Base-by-base conservation (phyloP, 176 grass and related monocot genomes). In the Juncus inflexus region DNA sequence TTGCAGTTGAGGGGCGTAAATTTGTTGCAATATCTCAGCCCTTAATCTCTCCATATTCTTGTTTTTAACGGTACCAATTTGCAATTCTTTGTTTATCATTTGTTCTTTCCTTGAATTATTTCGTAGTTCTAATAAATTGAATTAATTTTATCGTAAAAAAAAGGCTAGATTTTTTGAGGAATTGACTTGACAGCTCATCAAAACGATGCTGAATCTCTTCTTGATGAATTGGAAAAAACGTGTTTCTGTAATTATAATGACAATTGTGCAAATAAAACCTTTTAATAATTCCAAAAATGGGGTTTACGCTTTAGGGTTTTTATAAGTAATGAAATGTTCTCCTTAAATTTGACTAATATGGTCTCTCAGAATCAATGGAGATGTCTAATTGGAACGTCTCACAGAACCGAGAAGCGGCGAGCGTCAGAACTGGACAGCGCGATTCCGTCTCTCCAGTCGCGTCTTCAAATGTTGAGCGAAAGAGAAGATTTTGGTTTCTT, bases 111-210 rank as follows among this genome's bases (percentile, higher is more conserved):
- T 53, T 70, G 50, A 63, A 63, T 63, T 6, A 12, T 64, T 15
- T 64, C 36, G 15, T 45, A 3, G 8, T 64, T 43, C 14, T 64
- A 41, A 11, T n/a, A 16, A 42, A 57, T 52, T 52, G n/a, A n/a
- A 63, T 63, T 4, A 36, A 13, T 40, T 63, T 61, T 65, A 15
- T 62, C 38, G 74, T 59, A 2, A 55, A 10, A 58, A 58, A 28
- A 85, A 89, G 94, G 88, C 77, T 82, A 92, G 76, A 89, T 91
- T 54, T 97, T 86, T 62, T 84, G 80, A 70, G 85, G 88, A 79
- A 77, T 97, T 77, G 67, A 86, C 45, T 47, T 92, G 54, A 63
- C 50, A 3, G 40, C 47, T 78, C 70, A 91, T 63, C 73, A 78
- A 52, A 97, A 91, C 65, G 88, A 97, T 54, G 79, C 77, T 38